phyloP scores from a whole-genome alignment of 2,329 filamentous ascomycete genomes.

The Botrytis sinoallii region DNA sequence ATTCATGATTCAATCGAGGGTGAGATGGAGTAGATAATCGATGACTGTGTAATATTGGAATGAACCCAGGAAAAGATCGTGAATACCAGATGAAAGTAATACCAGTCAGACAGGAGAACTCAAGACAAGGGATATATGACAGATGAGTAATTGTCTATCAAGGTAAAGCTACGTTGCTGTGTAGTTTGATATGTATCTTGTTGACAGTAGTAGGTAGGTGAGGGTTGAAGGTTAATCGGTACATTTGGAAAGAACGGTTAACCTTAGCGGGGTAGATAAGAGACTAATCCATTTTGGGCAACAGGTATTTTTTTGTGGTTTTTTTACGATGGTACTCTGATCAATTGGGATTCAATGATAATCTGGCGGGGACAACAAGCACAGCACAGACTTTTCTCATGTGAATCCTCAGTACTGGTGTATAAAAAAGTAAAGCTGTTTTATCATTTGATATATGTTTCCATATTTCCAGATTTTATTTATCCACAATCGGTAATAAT shows the following conservation, averaged over 20 bases:
- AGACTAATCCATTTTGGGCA: neutral
- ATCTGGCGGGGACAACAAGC: neutral
- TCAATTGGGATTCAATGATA: neutral
- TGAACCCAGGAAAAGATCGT: too few relatives aligned
- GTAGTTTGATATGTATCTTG: neutral
- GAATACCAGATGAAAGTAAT: neutral
- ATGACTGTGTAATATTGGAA: neutral
- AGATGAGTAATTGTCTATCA: neutral
- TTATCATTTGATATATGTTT: neutral
- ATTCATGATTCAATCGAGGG: constrained; percentile 16
- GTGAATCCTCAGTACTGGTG: neutral
- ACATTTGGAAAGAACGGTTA: constrained; percentile 8
- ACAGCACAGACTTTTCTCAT: neutral
- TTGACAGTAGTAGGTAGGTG: neutral
- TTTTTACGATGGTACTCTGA: neutral
- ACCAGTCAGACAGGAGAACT: neutral
- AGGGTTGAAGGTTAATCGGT: neutral
- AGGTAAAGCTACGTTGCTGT: neutral
- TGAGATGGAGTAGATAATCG: neutral
- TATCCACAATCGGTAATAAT: neutral
- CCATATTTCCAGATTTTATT: neutral
- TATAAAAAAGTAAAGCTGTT: too few relatives aligned
- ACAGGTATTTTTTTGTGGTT: neutral
- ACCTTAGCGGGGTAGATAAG: constrained; percentile 17
- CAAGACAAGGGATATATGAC: neutral